Base-by-base conservation (phyloP, 2,329 filamentous ascomycete species). In the Paracorniculantispora psalliotae region DNA sequence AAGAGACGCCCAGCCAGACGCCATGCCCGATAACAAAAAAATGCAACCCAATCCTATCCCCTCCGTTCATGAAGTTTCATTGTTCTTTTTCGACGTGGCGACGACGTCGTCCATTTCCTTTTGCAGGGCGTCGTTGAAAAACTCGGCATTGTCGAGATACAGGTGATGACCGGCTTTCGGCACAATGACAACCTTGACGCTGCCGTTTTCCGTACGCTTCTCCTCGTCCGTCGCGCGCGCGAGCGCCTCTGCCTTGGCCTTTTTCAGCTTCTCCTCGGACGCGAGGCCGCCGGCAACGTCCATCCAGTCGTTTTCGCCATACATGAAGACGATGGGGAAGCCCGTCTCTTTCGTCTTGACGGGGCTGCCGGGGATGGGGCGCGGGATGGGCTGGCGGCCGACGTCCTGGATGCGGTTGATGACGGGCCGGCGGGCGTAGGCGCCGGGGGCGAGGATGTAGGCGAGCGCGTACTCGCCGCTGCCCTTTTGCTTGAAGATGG, bases 241-340 rank as follows among this genome's bases (percentile, higher is more conserved):
- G 3, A 96, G 75, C 0, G 82, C 78, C 52, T 83, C 82, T 26
- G 75, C 74, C 63, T 82, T 83, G 63, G 88, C 85, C 60, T 87
- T 80, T 61, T 90, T 87, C 13, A 97, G 81, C 71, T 89, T 92
- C 73, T 92, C 84, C 68, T 89, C 84, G 0, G 92, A 87, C 0
- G 89, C 91, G 49, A 87, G 84, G 0, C 94, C 94, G 28, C 92
- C 94, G 0, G 86, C 85, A 9, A 94, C 87, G 65, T 99, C 94
- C 94, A 99, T 99, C 94, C 94, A 99, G 77, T 99, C 94, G 68
- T 94, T 87, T 67, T 97, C 92, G 63, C 94, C 94, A 70, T 99
- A 99, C 89, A 97, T 92, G 70, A 99, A 84, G 9, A 97, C 83
- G 33, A 97, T 79, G 0, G 94, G 93, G 52, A 92, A 79, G 1